Base-by-base conservation (phyloP, 2,329 filamentous ascomycete genomes). In the Parastagonospora avenae region DNA sequence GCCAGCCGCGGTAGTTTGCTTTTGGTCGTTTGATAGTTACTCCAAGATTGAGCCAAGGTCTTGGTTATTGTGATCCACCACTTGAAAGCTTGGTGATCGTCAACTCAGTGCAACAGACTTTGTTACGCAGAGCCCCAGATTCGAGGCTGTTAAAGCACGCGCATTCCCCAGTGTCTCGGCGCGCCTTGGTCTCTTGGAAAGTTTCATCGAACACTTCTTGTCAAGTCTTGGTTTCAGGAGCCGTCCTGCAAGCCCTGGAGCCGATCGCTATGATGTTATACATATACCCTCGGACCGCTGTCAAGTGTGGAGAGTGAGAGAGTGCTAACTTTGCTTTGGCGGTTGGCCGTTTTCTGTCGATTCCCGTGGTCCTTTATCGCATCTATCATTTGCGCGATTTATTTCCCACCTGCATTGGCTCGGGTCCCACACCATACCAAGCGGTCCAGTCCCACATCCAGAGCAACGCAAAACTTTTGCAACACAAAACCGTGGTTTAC, bases 181-280 rank as follows among this genome's bases (percentile, higher is more conserved):
- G 30, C 44, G 27, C 32, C 44, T 46, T 46, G 44, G 44, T 32
- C 15, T 19, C 36, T 31, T 46, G 37, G 44, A 31, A 42, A 41
- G 36, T 46, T 40, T 46, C 36, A 40, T 46, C 36, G 44, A 46
- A 46, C 37, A 46, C 36, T 31, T 46, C 44, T 46, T 40, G 44
- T 33, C 28, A 40, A 33, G 44, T 46, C 44, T 46, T 46, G 44
- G 44, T 46, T 46, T 46, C 36, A 46, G 44, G 44, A 46, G 36
- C 44, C 44, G 44, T 41, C 36, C 36, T 32, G 36, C n/a, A 19
- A n/a, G 19, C 19, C 19, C 19, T 24, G 19, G 19, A 24, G 44
- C 40, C 44, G 36, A 33, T 46, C 44, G 9, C 33, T 12, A 28
- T 8, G 28, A 24, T 46, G 31, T 38, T 46, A 39, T 46, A 46